These are phyloP conservation scores for Trichoderma semiorbis DNA, from an alignment of 2,329 filamentous ascomycete species.

Conservation along the genomic window DNA sequence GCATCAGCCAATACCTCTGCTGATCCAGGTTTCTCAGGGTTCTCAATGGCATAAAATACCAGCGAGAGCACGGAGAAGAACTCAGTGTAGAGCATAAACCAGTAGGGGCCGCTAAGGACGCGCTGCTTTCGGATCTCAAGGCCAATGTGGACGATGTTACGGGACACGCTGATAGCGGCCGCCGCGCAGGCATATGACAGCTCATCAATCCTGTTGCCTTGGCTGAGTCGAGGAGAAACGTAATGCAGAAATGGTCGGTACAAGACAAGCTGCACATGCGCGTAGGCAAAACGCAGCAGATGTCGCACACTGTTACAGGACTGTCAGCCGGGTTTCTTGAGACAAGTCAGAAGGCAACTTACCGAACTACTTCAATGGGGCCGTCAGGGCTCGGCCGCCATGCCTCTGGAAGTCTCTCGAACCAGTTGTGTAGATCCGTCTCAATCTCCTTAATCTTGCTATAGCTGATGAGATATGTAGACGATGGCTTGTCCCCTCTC, in stretches of 20 bases:
- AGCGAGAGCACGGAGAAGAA: conserved; percentile 79
- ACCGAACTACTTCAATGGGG: conserved; percentile 71
- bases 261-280: conserved; percentile 77
- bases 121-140: conserved; percentile 72
- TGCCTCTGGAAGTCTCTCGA: conserved; percentile 65
- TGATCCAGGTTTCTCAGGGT: conserved; percentile 69
- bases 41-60: conserved; percentile 76
- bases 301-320: conserved; percentile 57
- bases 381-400: conserved; percentile 78
- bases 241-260: conserved; percentile 84
- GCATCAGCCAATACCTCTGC: conserved; percentile 84
- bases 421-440: conserved; percentile 60
- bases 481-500: conserved; percentile 41
- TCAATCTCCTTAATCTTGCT: conserved; percentile 63
- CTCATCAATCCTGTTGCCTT: conserved; percentile 62
- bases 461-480: conserved; percentile 61
- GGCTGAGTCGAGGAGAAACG: conserved; percentile 61
- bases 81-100: conserved; percentile 82
- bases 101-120: conserved; percentile 76
- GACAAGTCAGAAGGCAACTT: conserved; percentile 33
- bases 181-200: conserved; percentile 72
- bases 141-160: conserved; percentile 76
- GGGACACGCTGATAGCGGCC: conserved; percentile 58
- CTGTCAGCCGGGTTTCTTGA: not conserved
- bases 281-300: conserved; percentile 73